Evolutionary conservation across 768 basidiomycete species (phyloP).

Genomic region (Vararia minispora): DNA sequence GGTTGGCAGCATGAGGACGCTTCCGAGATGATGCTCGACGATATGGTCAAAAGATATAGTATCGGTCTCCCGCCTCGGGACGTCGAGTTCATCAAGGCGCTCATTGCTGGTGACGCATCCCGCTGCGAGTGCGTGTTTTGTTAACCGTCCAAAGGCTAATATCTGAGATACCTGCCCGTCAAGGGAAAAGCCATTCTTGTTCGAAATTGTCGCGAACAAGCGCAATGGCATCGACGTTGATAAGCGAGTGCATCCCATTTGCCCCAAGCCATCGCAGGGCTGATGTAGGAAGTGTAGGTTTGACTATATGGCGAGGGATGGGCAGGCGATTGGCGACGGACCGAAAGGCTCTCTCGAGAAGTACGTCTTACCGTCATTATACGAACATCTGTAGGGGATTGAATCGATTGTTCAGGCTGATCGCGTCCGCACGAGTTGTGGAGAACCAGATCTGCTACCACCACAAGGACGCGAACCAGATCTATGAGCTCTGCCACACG

Average conservation of each 20-base stretch:
- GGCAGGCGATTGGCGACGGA: conserved; percentile 57
- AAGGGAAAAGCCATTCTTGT: conserved; percentile 70
- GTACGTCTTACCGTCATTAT: conserved; percentile 10
- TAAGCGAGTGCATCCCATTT: conserved; percentile 36
- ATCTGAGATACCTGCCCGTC: conserved; percentile 13
- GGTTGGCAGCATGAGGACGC: conserved; percentile 71
- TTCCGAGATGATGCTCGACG: conserved; percentile 76
- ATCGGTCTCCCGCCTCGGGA: conserved; percentile 40
- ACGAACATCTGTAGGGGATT: not conserved
- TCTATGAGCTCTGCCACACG: conserved; percentile 64
- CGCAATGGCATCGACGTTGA: conserved; percentile 80
- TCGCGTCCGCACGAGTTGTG: conserved; percentile 66
- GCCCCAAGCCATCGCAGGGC: not conserved
- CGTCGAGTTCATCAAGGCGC: conserved; percentile 56
- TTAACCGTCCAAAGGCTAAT: conserved; percentile 4
- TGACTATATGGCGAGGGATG: conserved; percentile 74
- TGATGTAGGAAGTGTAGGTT: conserved; percentile 33
- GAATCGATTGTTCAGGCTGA: conserved; percentile 34
- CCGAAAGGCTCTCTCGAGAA: conserved; percentile 40
- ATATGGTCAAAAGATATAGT: conserved; percentile 44
- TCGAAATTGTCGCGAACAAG: conserved; percentile 78
- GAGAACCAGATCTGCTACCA: conserved; percentile 69
- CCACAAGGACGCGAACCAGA: conserved; percentile 69
- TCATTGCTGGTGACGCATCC: conserved; percentile 53
- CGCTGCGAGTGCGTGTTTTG: conserved; percentile 37